Percentiles rank a stretch among this genome's conserved stretches.
phyloP scores from a whole-genome alignment of 495 filamentous ascomycete species.

The Aspergillus ellipticus region DNA sequence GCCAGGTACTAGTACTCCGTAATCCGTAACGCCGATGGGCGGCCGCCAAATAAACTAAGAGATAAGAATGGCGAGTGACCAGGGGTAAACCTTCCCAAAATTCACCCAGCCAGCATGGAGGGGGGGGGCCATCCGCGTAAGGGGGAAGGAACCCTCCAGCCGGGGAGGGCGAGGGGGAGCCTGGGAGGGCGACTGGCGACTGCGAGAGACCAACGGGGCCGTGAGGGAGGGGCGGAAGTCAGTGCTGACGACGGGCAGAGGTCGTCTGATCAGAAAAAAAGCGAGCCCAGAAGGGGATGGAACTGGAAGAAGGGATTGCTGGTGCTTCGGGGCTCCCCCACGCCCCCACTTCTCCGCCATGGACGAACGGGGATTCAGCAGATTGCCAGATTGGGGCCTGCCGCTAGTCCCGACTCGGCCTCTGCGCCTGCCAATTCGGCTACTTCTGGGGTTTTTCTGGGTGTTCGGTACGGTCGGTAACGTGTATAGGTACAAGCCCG shows the following conservation, averaged over 20 bases:
- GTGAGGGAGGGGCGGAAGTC: constrained; percentile 13
- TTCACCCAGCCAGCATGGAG: background rate
- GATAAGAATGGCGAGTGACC: constrained; percentile 1
- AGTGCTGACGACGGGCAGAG: constrained; percentile 27
- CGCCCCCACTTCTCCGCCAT: constrained; percentile 29
- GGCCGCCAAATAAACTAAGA: background rate
- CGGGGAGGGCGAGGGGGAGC: background rate
- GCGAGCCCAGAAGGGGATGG: constrained; percentile 11
- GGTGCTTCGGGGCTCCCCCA: constrained; percentile 13
- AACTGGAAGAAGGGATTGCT: constrained; percentile 2
- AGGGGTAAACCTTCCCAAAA: constrained; percentile 10
- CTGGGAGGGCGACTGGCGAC: background rate
- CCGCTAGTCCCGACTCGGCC: background rate
- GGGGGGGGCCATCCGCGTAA: constrained; percentile 5
- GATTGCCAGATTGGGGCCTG: background rate
- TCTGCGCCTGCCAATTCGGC: too few relatives aligned
- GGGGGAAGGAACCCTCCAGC: background rate
- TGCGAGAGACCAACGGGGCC: constrained; percentile 5
- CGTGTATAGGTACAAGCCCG: background rate
- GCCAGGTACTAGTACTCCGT: background rate
- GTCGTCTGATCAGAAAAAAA: constrained; percentile 47
- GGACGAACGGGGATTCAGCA: constrained; percentile 17
- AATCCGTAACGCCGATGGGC: background rate
- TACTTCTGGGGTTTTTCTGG: background rate
- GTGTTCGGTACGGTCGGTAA: background rate